Evolutionary conservation across 345 rosid genomes (phyloP).

Genomic region (Bruguiera gymnorhiza): DNA sequence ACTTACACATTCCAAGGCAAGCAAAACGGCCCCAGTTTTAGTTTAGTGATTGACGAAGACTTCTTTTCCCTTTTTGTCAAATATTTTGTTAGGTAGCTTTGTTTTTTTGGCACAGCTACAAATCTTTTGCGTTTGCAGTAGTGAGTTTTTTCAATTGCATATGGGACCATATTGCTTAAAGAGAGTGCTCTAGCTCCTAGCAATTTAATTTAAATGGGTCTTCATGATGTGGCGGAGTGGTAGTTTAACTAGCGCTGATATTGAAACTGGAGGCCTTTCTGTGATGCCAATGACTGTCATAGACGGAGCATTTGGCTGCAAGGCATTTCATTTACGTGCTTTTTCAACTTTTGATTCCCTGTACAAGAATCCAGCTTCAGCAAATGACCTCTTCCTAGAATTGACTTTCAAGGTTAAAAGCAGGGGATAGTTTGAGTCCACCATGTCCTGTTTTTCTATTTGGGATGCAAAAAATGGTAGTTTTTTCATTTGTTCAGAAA

Average conservation of each 20-base stretch:
- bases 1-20: constrained; percentile 44
- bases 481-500: not conserved
- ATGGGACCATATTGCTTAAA: no score
- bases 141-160: not conserved
- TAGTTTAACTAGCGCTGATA: no score
- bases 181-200: no score
- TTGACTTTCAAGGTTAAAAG: not conserved
- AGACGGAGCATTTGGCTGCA: not conserved
- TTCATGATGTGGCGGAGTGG: no score
- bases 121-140: not conserved
- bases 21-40: not conserved
- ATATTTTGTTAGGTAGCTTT: not conserved
- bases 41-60: not conserved
- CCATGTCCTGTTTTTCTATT: not conserved
- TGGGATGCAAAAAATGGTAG: not conserved
- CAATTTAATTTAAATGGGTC: no score
- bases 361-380: not conserved
- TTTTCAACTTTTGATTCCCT: not conserved
- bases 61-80: not conserved
- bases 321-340: not conserved
- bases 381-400: not conserved
- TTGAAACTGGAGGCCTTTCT: not conserved
- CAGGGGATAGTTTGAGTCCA: not conserved
- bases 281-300: not conserved
- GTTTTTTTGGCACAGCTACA: not conserved